These are phyloP conservation scores for Akanthomyces uredinophilus DNA, from an alignment of 2,329 filamentous ascomycete genomes.

Conservation along the genomic window DNA sequence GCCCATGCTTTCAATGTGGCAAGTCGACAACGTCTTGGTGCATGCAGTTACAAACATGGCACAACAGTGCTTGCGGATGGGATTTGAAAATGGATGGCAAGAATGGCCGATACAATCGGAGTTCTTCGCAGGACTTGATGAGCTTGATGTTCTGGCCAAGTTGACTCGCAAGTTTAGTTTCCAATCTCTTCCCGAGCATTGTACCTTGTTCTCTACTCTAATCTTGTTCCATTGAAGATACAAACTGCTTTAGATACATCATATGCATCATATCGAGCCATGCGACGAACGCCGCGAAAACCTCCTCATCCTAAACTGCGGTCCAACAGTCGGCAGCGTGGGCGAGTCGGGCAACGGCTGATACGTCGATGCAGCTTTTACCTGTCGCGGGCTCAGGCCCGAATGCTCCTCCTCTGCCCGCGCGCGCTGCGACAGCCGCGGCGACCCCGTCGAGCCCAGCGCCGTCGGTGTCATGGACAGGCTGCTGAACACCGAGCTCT, in stretches of 20 bases:
- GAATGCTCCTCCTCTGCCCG: background rate
- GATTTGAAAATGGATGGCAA: no score
- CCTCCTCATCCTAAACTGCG: background rate
- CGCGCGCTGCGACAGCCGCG: background rate
- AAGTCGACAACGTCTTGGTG: no score
- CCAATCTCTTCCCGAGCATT: background rate
- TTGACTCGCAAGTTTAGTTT: background rate
- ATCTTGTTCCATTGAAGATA: background rate
- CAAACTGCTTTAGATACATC: background rate
- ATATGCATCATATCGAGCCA: background rate
- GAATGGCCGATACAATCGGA: no score
- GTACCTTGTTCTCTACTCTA: background rate
- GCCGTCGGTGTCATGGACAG: background rate
- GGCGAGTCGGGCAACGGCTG: conserved; percentile 10
- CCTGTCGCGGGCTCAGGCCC: background rate
- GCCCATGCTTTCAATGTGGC: no score
- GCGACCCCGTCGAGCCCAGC: background rate
- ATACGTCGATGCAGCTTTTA: background rate
- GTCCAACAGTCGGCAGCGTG: conserved; percentile 6
- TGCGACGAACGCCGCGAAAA: background rate
- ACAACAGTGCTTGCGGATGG: no score
- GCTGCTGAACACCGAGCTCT: background rate
- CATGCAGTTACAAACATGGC: no score
- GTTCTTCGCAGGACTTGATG: no score
- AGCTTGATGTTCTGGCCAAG: no score